Percentiles rank a stretch among this genome's conserved stretches.
Evolutionary conservation across 768 basidiomycete species (phyloP).

Genomic region (Auriculariales sp.): DNA sequence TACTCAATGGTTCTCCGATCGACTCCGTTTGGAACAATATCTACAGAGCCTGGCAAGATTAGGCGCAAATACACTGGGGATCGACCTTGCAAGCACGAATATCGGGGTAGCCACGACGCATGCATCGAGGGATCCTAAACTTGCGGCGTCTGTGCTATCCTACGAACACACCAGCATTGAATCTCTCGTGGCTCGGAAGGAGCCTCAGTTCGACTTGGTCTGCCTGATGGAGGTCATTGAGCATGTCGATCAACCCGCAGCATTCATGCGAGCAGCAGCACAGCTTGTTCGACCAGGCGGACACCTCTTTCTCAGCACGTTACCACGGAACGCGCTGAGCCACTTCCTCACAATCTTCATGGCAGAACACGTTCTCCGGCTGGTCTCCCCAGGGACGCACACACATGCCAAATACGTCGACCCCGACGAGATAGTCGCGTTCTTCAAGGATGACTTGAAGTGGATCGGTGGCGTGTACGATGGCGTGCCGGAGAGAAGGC

Average conservation of each 20-base stretch:
- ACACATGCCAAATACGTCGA: slow-evolving; percentile 83
- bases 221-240: slow-evolving; percentile 98
- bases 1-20: not conserved
- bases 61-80: slow-evolving; percentile 77
- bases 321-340: slow-evolving; percentile 72
- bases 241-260: slow-evolving; percentile 85
- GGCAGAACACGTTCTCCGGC: slow-evolving; percentile 68
- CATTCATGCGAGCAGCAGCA: slow-evolving; percentile 70
- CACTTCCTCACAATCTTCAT: slow-evolving; percentile 56
- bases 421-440: slow-evolving; percentile 69
- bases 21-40: not conserved
- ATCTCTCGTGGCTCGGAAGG: slow-evolving; percentile 34
- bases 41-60: slow-evolving; percentile 69
- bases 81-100: slow-evolving; percentile 84
- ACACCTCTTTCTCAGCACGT: slow-evolving; percentile 88
- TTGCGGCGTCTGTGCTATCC: slow-evolving; percentile 22
- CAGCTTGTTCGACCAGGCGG: slow-evolving; percentile 88
- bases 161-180: slow-evolving; percentile 73
- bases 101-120: slow-evolving; percentile 75
- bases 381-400: slow-evolving; percentile 82
- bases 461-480: slow-evolving; percentile 47
- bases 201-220: slow-evolving; percentile 71
- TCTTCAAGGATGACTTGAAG: slow-evolving; percentile 47
- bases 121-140: slow-evolving; percentile 57
- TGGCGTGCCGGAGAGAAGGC: slow-evolving; percentile 39